These are phyloP conservation scores for Lolium rigidum DNA, from an alignment of 176 grass and related monocot genomes.

Conservation along the genomic window DNA sequence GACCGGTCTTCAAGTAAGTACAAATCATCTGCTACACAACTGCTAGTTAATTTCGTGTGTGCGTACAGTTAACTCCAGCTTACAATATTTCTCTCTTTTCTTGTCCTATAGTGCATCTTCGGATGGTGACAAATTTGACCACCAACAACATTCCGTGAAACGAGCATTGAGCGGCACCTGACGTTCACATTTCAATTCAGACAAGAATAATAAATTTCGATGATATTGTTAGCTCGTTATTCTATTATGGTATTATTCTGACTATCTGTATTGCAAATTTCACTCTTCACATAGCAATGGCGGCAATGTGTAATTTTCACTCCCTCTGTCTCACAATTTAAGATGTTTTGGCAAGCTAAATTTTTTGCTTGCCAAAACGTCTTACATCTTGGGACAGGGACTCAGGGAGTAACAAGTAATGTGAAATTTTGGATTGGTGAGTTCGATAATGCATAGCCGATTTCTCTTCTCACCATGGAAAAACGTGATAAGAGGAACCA, in stretches of 20 bases:
- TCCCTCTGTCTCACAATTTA: too few relatives aligned
- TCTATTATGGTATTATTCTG: background rate
- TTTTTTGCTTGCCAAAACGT: too few relatives aligned
- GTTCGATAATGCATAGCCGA: background rate
- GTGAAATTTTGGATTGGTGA: background rate
- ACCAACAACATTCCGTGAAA: slow-evolving; percentile 32
- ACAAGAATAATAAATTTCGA: background rate
- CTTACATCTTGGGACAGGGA: too few relatives aligned
- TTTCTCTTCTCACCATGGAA: background rate
- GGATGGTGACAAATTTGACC: slow-evolving; percentile 66
- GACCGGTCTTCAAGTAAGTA: slow-evolving; percentile 19
- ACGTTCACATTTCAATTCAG: slow-evolving; percentile 21
- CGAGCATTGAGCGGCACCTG: slow-evolving; percentile 26
- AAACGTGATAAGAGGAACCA: background rate
- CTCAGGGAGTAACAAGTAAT: background rate
- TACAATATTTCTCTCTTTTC: slow-evolving; percentile 23
- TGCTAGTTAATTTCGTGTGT: slow-evolving; percentile 30
- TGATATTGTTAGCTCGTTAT: background rate
- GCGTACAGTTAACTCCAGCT: slow-evolving; percentile 46
- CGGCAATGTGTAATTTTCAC: too few relatives aligned
- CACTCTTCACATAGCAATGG: background rate
- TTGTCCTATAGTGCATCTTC: slow-evolving; percentile 8
- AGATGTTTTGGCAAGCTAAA: too few relatives aligned
- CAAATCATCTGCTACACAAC: slow-evolving; percentile 24
- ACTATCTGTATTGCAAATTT: background rate